Percentiles rank a stretch among this genome's conserved stretches.
Evolutionary conservation across 2,329 filamentous ascomycete species (phyloP).

Genomic region (Rosellinia necatrix): DNA sequence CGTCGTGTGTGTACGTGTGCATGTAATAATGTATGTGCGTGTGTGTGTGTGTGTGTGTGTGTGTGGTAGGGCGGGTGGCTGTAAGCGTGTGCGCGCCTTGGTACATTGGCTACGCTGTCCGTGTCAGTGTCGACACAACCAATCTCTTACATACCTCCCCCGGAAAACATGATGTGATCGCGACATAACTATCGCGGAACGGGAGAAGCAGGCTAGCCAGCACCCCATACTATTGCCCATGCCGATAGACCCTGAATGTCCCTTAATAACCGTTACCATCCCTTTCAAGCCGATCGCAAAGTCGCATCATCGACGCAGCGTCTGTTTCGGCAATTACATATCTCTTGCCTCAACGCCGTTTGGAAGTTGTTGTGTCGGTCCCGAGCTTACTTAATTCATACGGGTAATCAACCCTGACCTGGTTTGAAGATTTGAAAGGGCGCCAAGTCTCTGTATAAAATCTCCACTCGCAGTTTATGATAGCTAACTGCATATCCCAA

Average conservation of each 20-base stretch:
- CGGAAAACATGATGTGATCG: slow-evolving; percentile 24
- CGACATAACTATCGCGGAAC: slow-evolving; percentile 5
- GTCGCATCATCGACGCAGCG: background rate
- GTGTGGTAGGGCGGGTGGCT: background rate
- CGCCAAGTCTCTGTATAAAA: slow-evolving; percentile 5
- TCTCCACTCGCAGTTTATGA: background rate
- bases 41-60: background rate
- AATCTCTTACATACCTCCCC: background rate
- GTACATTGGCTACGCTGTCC: too few species aligned
- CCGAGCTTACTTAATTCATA: slow-evolving; percentile 6
- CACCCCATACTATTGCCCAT: slow-evolving; percentile 7
- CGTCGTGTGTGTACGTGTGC: background rate
- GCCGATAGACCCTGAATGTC: background rate
- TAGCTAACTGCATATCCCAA: too few species aligned
- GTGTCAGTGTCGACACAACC: background rate
- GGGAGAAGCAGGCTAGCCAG: background rate
- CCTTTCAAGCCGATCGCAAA: slow-evolving; percentile 3
- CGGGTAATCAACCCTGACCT: background rate
- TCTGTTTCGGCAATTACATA: slow-evolving; percentile 3
- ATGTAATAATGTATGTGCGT: background rate
- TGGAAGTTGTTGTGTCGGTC: slow-evolving; percentile 8
- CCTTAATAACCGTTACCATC: slow-evolving; percentile 8
- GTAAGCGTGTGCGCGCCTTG: background rate
- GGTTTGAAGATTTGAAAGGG: background rate
- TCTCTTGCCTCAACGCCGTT: background rate